These are phyloP conservation scores for Pseudomonodictys pantanalensis DNA, from an alignment of 495 filamentous ascomycete genomes.

Conservation along the genomic window DNA sequence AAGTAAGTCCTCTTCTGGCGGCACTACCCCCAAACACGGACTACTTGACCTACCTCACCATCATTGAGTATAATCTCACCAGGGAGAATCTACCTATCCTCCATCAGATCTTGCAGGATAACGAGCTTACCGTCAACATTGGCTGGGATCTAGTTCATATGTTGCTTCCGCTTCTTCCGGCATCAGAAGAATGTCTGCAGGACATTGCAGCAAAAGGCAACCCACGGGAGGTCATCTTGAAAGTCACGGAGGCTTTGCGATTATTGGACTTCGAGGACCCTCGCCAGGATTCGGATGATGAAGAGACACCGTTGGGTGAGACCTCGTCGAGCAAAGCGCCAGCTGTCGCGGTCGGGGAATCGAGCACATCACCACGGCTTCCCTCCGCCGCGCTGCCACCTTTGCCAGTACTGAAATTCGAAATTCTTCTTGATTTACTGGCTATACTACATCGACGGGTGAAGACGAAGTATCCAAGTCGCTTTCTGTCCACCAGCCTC, in stretches of 20 bases:
- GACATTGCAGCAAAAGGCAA: constrained; percentile 81
- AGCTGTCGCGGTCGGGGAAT: constrained; percentile 6
- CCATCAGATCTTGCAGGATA: constrained; percentile 77
- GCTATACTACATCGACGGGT: constrained; percentile 83
- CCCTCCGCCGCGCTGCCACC: constrained; percentile 33
- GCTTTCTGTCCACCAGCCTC: constrained; percentile 87
- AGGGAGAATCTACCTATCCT: constrained; percentile 72
- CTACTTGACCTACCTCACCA: constrained; percentile 81
- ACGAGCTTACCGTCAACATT: constrained; percentile 79
- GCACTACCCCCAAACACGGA: constrained; percentile 68
- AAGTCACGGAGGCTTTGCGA: constrained; percentile 72
- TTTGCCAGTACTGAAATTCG: constrained; percentile 56
- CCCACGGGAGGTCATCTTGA: constrained; percentile 88
- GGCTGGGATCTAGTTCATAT: constrained; percentile 94
- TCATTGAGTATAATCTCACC: constrained; percentile 80
- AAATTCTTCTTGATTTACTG: constrained; percentile 73
- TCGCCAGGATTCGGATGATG: constrained; percentile 53
- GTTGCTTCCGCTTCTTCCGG: constrained; percentile 71
- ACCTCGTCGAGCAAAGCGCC: constrained; percentile 22
- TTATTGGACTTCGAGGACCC: constrained; percentile 47
- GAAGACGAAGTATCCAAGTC: constrained; percentile 84
- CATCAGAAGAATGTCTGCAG: constrained; percentile 70
- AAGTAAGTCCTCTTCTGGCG: constrained; percentile 37
- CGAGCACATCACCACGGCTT: constrained; percentile 25
- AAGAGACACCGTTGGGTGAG: constrained; percentile 33